Evolutionary conservation across 169 alveolate species (phyloP).

Genomic region (Eimeria praecox): DNA sequence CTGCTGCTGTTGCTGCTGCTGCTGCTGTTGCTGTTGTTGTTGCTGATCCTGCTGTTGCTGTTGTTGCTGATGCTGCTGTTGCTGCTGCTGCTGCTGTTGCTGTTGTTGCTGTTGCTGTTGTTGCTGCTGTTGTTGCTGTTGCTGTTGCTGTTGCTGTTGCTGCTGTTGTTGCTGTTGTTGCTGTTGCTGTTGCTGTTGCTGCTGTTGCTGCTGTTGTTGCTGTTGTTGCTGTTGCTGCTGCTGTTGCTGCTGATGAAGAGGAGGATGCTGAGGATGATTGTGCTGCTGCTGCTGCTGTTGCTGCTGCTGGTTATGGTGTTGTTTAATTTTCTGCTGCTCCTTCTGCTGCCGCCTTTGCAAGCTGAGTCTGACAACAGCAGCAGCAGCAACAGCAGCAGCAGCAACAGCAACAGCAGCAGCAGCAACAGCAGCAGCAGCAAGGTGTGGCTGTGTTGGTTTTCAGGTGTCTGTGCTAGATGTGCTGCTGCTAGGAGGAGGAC

Average conservation of each 20-base stretch:
- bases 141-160: background rate
- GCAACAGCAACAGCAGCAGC: conserved; percentile 30
- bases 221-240: no score
- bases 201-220: conserved; percentile 11
- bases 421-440: conserved; percentile 24
- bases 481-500: background rate
- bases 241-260: no score
- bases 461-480: background rate
- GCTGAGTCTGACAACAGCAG: conserved; percentile 13
- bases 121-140: background rate
- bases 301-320: background rate
- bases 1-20: conserved; percentile 20
- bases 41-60: no score
- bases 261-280: no score
- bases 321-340: background rate
- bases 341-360: background rate
- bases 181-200: conserved; percentile 1
- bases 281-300: no score
- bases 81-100: background rate
- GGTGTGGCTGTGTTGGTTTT: background rate
- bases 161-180: background rate
- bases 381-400: conserved; percentile 10
- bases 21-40: background rate
- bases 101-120: background rate
- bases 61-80: background rate